Base-by-base conservation (phyloP, 2,329 filamentous ascomycete species). In the Teratosphaeriaceae sp. region DNA sequence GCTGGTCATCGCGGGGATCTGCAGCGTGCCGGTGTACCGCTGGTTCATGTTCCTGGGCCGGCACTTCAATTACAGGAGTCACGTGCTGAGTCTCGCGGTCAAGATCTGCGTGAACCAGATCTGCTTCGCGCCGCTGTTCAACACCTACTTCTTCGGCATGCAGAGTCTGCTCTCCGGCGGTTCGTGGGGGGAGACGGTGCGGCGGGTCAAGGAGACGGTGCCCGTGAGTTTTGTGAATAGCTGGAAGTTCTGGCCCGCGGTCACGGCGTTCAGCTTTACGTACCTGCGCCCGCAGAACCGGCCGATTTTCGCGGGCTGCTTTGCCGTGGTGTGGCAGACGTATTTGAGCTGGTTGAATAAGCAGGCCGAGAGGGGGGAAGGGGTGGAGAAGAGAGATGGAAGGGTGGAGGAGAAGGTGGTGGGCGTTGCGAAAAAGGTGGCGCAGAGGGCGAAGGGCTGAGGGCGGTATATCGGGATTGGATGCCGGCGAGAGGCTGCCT, bases 311-410 rank as follows among this genome's bases (percentile, higher is more conserved):
- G 79, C 84, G 0, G 87, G 65, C 35, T 49, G 84, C 5, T 76
- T 94, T 51, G 86, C 87, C 1, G 83, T 95, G 40, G 85, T 85
- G 0, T 96, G 89, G 89, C 89, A 95, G 74, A 88, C 87, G 1
- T 96, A 95, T 71, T 60, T 96, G 54, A 86, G 82, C 53, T 85
- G 80, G 64, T 65, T 94, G 57, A 94, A 94, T 57, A 75, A 83
- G 56, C 70, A 71, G 48, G 86, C 85, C 1, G 86, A 88, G 62
- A 69, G 70, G 38, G 69, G 73, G 53, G 75, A 78, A 49, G 68
- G 23, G 19, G 13, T 23, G 21, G 19, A 38, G 23, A n/a, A 16
- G 33, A 35, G 38, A 22, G 18, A 16, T 6, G 39, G 15, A 40
- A 40, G 35, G 39, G 42, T 31, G 9, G 15, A 24, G 29, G 26